Evolutionary conservation across 768 basidiomycete genomes (phyloP).

Genomic region (Calvatia gigantea): DNA sequence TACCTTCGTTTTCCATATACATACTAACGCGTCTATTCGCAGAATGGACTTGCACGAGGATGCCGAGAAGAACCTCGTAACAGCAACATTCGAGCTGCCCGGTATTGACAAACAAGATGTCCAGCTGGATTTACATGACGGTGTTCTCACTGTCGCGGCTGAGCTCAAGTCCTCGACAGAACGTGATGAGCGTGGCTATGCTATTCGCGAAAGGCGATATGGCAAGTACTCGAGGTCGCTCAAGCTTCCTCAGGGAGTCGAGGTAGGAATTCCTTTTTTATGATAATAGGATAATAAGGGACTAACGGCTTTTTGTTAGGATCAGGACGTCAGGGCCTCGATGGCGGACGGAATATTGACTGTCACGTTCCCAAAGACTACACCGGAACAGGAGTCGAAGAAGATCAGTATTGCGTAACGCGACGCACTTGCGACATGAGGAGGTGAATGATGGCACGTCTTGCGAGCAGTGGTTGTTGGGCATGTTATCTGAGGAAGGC

Average conservation of each 20-base stretch:
- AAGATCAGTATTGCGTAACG: conserved; percentile 34
- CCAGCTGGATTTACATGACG: conserved; percentile 42
- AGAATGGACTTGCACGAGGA: conserved; percentile 12
- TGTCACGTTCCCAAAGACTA: conserved; percentile 49
- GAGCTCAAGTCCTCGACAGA: conserved; percentile 30
- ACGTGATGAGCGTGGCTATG: conserved; percentile 33
- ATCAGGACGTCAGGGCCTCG: conserved; percentile 28
- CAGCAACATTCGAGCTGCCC: conserved; percentile 53
- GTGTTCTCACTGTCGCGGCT: conserved; percentile 45
- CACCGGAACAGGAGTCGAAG: conserved; percentile 28
- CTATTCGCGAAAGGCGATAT: conserved; percentile 41
- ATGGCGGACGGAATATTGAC: conserved; percentile 50
- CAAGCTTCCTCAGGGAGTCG: conserved; percentile 44
- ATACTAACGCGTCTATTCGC: background rate
- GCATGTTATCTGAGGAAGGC: too few relatives aligned
- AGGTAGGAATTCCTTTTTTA: conserved; percentile 27
- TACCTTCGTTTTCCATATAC: background rate
- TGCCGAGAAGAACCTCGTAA: conserved; percentile 29
- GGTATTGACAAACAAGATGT: conserved; percentile 49
- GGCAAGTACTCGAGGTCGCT: conserved; percentile 49
- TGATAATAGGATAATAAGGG: too few relatives aligned
- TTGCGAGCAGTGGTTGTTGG: too few relatives aligned
- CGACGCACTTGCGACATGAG: too few relatives aligned
- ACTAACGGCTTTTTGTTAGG: too few relatives aligned
- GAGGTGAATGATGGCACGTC: too few relatives aligned